phyloP scores from a whole-genome alignment of 768 basidiomycete species.

The Lepiota brunneoincarnata region DNA sequence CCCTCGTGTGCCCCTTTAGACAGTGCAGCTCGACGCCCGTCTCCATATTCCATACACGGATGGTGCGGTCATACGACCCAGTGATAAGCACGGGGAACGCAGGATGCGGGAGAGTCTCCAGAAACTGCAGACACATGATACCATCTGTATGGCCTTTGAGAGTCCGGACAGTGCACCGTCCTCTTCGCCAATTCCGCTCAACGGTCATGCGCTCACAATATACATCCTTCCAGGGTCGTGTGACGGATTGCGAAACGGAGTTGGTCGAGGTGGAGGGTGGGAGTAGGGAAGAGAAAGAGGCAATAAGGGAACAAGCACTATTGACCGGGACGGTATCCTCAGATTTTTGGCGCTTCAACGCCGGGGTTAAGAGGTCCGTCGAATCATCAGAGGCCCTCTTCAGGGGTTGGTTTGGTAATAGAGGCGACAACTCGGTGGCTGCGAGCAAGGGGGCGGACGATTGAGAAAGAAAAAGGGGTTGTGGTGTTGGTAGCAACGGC shows the following conservation, averaged over 20 bases:
- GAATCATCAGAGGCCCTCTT: conserved; percentile 32
- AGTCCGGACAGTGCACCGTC: conserved; percentile 80
- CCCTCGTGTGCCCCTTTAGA: conserved; percentile 87
- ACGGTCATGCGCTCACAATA: conserved; percentile 96
- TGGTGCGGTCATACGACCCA: conserved; percentile 94
- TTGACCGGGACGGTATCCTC: conserved; percentile 18
- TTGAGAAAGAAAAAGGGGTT: conserved; percentile 35
- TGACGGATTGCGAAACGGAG: conserved; percentile 42
- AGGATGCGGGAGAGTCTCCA: conserved; percentile 78
- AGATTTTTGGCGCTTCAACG: conserved; percentile 52
- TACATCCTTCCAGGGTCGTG: conserved; percentile 97
- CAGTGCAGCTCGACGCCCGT: conserved; percentile 81
- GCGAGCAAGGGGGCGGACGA: conserved; percentile 23
- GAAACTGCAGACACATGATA: conserved; percentile 96
- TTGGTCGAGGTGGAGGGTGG: conserved; percentile 13
- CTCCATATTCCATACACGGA: conserved; percentile 95
- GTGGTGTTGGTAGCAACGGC: conserved; percentile 22
- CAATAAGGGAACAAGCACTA: conserved; percentile 8
- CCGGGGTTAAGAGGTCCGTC: conserved; percentile 25
- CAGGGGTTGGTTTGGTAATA: conserved; percentile 16
- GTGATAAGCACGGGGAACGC: conserved; percentile 94
- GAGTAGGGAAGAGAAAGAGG: conserved; percentile 13
- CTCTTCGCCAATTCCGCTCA: conserved; percentile 96
- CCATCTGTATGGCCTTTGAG: conserved; percentile 94
- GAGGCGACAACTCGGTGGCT: conserved; percentile 16